These are phyloP conservation scores for Aspergillus terreus DNA, from an alignment of 2,329 filamentous ascomycete species.

Conservation along the genomic window DNA sequence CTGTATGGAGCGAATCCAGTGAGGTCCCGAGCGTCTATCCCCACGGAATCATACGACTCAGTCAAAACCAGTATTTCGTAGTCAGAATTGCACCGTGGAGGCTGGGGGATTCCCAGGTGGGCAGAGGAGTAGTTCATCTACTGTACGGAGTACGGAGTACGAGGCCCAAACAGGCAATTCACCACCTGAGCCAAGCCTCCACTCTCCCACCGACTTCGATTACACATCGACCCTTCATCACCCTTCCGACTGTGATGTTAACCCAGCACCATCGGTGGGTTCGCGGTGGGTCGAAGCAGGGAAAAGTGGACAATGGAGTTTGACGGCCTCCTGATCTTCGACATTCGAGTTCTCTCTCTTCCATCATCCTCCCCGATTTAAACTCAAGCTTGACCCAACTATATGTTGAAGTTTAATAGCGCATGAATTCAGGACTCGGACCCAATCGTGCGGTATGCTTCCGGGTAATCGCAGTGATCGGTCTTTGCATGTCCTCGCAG, in stretches of 20 bases:
- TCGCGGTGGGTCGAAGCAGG: neutral
- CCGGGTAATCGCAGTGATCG: neutral
- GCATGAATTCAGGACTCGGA: neutral
- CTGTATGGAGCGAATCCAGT: no score
- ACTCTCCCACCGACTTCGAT: neutral
- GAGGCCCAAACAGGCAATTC: no score
- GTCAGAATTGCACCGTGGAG: no score
- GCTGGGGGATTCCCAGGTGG: no score
- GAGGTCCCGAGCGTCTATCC: no score
- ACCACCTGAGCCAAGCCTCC: no score
- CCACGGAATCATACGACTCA: no score
- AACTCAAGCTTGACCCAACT: constrained; percentile 1
- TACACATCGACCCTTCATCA: neutral
- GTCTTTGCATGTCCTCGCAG: no score
- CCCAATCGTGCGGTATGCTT: neutral
- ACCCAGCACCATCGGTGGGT: no score
- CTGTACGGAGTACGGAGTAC: no score
- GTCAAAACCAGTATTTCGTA: no score
- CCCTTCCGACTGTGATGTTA: neutral
- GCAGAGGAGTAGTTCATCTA: no score
- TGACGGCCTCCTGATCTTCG: neutral
- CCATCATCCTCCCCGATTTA: neutral
- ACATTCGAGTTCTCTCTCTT: neutral
- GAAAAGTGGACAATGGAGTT: neutral
- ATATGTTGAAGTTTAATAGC: neutral